These are phyloP conservation scores for Calonectria fujianensis DNA, from an alignment of 2,329 filamentous ascomycete genomes.

Conservation along the genomic window DNA sequence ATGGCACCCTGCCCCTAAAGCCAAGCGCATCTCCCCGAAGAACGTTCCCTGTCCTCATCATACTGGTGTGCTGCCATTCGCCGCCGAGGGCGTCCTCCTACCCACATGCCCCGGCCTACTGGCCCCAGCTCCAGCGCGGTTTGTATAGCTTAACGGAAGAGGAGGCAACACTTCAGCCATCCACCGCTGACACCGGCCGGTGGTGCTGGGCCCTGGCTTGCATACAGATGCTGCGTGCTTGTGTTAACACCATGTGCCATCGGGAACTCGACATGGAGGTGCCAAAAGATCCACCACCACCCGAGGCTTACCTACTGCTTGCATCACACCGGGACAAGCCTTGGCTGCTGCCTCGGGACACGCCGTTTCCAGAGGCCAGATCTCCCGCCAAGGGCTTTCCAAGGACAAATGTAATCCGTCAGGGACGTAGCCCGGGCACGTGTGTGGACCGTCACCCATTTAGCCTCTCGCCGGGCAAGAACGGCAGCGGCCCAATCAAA, in stretches of 20 bases:
- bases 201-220: constrained; percentile 15
- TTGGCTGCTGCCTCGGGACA: constrained; percentile 12
- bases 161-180: constrained; percentile 21
- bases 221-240: constrained; percentile 23
- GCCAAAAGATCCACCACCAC: constrained; percentile 23
- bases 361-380: constrained; percentile 17
- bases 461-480: constrained; percentile 10
- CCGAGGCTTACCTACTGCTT: constrained; percentile 8
- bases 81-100: constrained; percentile 47
- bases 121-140: constrained; percentile 45
- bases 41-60: constrained; percentile 55
- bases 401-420: background rate
- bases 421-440: background rate
- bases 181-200: constrained; percentile 33
- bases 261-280: constrained; percentile 19
- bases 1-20: constrained; percentile 50
- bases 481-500: constrained; percentile 14
- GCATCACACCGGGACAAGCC: constrained; percentile 28
- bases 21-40: constrained; percentile 51
- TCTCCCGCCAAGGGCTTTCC: constrained; percentile 14
- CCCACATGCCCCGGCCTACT: constrained; percentile 48
- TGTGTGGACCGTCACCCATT: constrained; percentile 1
- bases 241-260: constrained; percentile 25
- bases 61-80: constrained; percentile 52
- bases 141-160: constrained; percentile 31